Conservation (phyloP, 2,329 filamentous ascomycete genomes). For the Ascochyta clinopodiicola region DNA sequence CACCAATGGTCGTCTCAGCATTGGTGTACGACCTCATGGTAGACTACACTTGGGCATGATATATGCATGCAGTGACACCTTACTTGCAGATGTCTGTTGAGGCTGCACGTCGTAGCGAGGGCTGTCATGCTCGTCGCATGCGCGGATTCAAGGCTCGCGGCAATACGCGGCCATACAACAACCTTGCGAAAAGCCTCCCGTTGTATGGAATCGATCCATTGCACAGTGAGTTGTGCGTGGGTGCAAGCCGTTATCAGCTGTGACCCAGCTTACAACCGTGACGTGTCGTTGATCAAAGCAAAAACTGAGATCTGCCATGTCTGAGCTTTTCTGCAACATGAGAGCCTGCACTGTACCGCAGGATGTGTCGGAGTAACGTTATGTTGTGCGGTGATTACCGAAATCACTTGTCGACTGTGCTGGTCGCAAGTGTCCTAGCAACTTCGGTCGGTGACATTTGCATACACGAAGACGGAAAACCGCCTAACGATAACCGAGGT, state of each 20-base stretch:
- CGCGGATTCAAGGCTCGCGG: slow-evolving; percentile 1
- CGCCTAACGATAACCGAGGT: slow-evolving; percentile 6
- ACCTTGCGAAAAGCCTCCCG: slow-evolving; percentile 4
- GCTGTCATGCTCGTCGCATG: slow-evolving; percentile 7
- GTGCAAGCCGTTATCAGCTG: background rate
- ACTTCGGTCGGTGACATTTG: background rate
- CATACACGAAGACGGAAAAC: slow-evolving; percentile 5
- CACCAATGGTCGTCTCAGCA: background rate
- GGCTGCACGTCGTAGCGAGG: slow-evolving; percentile 13
- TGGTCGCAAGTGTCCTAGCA: background rate
- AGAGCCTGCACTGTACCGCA: no score
- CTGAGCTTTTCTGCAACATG: no score
- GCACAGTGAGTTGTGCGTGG: slow-evolving; percentile 1
- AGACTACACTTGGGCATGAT: background rate
- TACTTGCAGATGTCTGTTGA: slow-evolving; percentile 14
- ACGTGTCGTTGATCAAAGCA: no score
- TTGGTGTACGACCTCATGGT: background rate
- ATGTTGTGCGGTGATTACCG: slow-evolving; percentile 2
- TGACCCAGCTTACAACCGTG: no score
- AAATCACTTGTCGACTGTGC: background rate
- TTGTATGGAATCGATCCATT: background rate
- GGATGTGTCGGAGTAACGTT: background rate
- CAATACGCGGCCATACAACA: slow-evolving; percentile 8
- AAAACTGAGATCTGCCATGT: no score
- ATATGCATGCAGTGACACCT: slow-evolving; percentile 14